Conservation (phyloP, 2,329 filamentous ascomycete species). For the Verticillium nubilum region DNA sequence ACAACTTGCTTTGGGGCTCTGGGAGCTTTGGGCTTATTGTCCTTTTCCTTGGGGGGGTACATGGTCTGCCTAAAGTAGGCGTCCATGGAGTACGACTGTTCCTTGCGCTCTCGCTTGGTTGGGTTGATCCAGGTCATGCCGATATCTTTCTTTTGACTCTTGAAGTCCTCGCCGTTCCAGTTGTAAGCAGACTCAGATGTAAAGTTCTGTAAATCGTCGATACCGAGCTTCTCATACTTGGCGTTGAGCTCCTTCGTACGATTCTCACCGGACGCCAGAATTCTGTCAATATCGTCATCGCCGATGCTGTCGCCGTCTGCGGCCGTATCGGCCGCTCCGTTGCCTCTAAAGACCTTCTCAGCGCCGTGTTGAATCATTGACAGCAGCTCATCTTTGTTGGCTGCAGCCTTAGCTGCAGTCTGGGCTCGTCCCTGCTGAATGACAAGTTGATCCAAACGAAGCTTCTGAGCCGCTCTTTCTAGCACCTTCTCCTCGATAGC, state of each 20-base stretch:
- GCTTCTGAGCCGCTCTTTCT: slow-evolving; percentile 91
- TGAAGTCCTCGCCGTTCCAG: slow-evolving; percentile 97
- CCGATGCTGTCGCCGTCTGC: slow-evolving; percentile 59
- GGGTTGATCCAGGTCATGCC: slow-evolving; percentile 97
- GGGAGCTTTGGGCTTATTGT: slow-evolving; percentile 92
- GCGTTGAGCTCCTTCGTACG: slow-evolving; percentile 86
- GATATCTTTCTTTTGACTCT: slow-evolving; percentile 85
- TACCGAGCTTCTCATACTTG: slow-evolving; percentile 93
- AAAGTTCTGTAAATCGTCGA: slow-evolving; percentile 97
- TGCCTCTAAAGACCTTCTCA: slow-evolving; percentile 82
- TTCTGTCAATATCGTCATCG: slow-evolving; percentile 86
- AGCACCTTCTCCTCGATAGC: slow-evolving; percentile 98
- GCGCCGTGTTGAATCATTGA: slow-evolving; percentile 99
- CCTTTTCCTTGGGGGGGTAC: slow-evolving; percentile 72
- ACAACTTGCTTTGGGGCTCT: slow-evolving; percentile 87
- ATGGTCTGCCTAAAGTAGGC: slow-evolving; percentile 95
- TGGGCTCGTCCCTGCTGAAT: slow-evolving; percentile 97
- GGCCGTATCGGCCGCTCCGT: slow-evolving; percentile 58
- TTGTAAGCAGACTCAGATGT: slow-evolving; percentile 96
- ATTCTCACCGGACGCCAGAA: slow-evolving; percentile 80
- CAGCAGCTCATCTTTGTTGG: slow-evolving; percentile 91
- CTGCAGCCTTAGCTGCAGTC: slow-evolving; percentile 81
- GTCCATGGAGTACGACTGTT: slow-evolving; percentile 97
- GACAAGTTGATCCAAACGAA: slow-evolving; percentile 92
- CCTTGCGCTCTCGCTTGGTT: slow-evolving; percentile 95